Base-by-base conservation (phyloP, 331 rosid species). In the Cydonia oblonga region DNA sequence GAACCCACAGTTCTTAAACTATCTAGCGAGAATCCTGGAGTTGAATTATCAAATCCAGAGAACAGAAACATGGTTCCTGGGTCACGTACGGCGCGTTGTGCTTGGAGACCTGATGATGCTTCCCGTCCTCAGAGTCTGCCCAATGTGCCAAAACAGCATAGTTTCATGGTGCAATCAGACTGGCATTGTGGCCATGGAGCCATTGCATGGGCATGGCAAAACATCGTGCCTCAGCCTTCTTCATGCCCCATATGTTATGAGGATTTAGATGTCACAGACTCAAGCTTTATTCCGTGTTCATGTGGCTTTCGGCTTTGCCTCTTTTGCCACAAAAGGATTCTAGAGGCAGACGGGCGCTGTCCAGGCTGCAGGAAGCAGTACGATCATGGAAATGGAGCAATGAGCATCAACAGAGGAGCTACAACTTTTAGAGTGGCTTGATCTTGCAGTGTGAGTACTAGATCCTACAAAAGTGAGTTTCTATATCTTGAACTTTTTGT, bases 231-330 rank as follows among this genome's bases (percentile, higher is more conserved):
- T 35, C 89, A 81, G 71, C 82, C 84, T 75, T 71, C 82, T 51
- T 76, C 81, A 28, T 88, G 93, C 64, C 90, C 89, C 2, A 86
- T 86, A 23, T 88, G 91, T 84, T 88, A 78, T 26, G 93, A 88
- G 82, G 93, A 88, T 75, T 66, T 89, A 63, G 91, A 89, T 26
- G 62, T 74, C 65, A 86, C 96, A 13, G 90, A 85, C 71, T 81
- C 84, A 2, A 66, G 81, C 26, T 89, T 89, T 80, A 72, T 85
- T 70, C 88, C 96, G 9, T 87, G 96, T 73, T 76, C 76, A 1
- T 85, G 96, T 60, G 88, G 88, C n/a, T 89, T 89, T 70, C 80
- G 66, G 49, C 83, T 83, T 23, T 87, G 96, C 75, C 86, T 85
- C 18, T 89, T 89, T 62, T 87, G 92, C 76, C 90, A 89, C 80